Conservation (phyloP, 2,329 filamentous ascomycete species). For the Alternaria sp. region DNA sequence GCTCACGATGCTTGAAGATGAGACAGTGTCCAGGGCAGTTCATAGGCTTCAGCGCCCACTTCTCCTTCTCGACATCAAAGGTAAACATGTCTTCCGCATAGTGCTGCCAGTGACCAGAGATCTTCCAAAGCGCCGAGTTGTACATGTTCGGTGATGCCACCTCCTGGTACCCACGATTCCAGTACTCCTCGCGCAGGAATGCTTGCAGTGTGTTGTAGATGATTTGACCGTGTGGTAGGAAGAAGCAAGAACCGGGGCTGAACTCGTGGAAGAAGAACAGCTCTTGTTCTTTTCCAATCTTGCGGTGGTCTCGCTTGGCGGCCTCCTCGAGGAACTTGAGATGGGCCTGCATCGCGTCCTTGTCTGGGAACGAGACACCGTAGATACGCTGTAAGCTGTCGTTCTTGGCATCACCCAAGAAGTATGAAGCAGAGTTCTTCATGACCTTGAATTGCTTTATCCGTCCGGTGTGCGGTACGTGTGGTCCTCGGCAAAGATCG, state of each 20-base stretch:
- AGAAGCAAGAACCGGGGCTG: slow-evolving; percentile 93
- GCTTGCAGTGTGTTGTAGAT: slow-evolving; percentile 90
- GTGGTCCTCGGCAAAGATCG: slow-evolving; percentile 93
- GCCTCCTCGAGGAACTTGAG: slow-evolving; percentile 96
- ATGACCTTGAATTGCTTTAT: slow-evolving; percentile 96
- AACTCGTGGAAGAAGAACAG: slow-evolving; percentile 96
- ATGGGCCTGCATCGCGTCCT: slow-evolving; percentile 92
- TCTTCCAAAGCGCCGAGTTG: slow-evolving; percentile 92
- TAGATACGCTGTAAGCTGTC: slow-evolving; percentile 97
- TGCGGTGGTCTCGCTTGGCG: slow-evolving; percentile 94
- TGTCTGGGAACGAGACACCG: slow-evolving; percentile 95
- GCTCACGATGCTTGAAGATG: slow-evolving; percentile 82
- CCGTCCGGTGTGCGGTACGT: slow-evolving; percentile 90
- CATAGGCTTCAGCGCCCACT: slow-evolving; percentile 93
- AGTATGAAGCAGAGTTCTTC: slow-evolving; percentile 88
- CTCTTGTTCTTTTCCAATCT: slow-evolving; percentile 94
- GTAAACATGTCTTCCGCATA: slow-evolving; percentile 97
- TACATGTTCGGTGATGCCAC: slow-evolving; percentile 98
- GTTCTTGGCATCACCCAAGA: slow-evolving; percentile 91
- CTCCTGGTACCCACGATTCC: slow-evolving; percentile 91
- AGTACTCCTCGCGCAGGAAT: slow-evolving; percentile 87
- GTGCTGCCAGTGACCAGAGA: slow-evolving; percentile 89
- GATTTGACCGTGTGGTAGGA: slow-evolving; percentile 88
- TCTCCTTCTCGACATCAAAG: slow-evolving; percentile 83
- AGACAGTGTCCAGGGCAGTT: slow-evolving; percentile 96